Base-by-base conservation (phyloP, 83 land plant species). In the Picea abies region DNA sequence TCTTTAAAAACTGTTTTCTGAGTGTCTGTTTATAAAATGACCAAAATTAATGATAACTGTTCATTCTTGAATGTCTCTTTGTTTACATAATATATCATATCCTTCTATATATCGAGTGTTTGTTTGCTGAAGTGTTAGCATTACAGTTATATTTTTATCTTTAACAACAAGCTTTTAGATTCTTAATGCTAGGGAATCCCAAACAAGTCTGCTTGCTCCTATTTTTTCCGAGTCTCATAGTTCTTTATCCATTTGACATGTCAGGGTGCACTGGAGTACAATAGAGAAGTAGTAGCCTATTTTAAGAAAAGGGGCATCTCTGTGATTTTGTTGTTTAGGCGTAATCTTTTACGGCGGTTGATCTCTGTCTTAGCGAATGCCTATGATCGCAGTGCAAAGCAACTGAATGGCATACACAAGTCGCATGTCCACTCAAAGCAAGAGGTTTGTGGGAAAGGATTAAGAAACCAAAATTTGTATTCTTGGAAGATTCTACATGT, bases 201-300 rank as follows among this genome's bases (percentile, higher is more conserved):
- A 49, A 75, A 3, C 15, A 75, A 76, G 20, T 56, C 62, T 76
- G 60, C 61, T 76, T 52, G 62, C 79, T 76, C 2, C 35, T 56
- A 0, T 76, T 76, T 52, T 25, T 10, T 8, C 49, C 32, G 5
- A 25, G 78, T 14, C 79, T 76, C 20, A 76, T 26, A 76, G 37
- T 76, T 76, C 22, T 12, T 60, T 76, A 12, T 76, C 77, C 16
- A 76, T 49, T 56, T 76, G 79, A 52, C 62, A 76, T 76, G 79
- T 66, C 92, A 94, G 96, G 96, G 91, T 26, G 61, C 89, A 35
- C 87, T 92, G 91, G 89, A 92, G 62, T 81, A 94, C 79, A 89
- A 90, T 61, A 80, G 82, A 80, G 94, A 94, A 77, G 86, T 92
- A 25, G 86, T 82, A 17, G 61, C 82, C 4, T 94, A 94, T 84